Evolutionary conservation across 331 rosid genomes (phyloP).

Genomic region (Spiraea crenata): DNA sequence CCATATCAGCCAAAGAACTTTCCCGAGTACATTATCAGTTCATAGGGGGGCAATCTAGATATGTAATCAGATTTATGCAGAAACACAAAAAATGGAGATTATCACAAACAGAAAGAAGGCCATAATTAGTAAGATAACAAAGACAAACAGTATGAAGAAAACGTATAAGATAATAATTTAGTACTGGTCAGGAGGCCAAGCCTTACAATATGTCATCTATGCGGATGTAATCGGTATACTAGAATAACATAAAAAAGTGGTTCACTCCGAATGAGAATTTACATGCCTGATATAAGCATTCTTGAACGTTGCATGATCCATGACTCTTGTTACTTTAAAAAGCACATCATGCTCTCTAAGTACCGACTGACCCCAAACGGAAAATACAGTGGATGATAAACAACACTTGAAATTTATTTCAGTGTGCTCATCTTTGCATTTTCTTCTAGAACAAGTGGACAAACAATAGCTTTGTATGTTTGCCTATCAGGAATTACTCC

Average conservation of each 20-base stretch:
- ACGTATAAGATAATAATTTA: too few relatives aligned
- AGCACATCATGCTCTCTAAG: not conserved
- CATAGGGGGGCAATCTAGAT: too few relatives aligned
- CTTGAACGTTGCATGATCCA: not conserved
- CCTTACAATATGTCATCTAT: not conserved
- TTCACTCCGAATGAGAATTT: not conserved
- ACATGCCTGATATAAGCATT: not conserved
- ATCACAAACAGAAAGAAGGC: too few relatives aligned
- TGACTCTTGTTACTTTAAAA: not conserved
- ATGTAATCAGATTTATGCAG: too few relatives aligned
- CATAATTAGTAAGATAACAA: too few relatives aligned
- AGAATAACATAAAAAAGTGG: not conserved
- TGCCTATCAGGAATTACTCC: conserved; percentile 47
- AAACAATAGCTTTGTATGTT: conserved; percentile 36
- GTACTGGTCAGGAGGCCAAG: not conserved
- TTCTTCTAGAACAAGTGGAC: conserved; percentile 34
- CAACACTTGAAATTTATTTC: not conserved
- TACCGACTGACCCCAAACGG: not conserved
- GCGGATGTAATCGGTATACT: not conserved
- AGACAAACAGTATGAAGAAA: too few relatives aligned
- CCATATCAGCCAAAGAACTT: too few relatives aligned
- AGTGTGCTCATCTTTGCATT: not conserved
- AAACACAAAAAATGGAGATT: too few relatives aligned
- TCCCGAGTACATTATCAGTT: too few relatives aligned
- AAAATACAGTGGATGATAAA: not conserved